Evolutionary conservation across 768 basidiomycete species (phyloP).

Genomic region (Pulveroboletus sp.): DNA sequence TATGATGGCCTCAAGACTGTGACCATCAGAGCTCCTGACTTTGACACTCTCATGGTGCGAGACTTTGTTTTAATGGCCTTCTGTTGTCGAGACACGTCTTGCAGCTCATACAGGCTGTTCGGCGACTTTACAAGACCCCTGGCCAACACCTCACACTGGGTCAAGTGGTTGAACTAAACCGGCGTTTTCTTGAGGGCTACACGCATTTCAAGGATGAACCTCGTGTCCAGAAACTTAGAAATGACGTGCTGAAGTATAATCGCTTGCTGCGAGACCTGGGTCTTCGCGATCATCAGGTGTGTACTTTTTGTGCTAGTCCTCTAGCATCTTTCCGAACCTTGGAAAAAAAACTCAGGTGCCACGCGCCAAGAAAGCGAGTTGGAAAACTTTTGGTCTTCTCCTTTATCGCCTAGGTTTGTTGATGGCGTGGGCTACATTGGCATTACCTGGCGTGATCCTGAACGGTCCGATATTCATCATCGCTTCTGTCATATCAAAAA

Average conservation of each 20-base stretch:
- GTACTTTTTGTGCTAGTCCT: constrained; percentile 7
- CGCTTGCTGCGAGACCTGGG: constrained; percentile 85
- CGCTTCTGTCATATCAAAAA: constrained; percentile 82
- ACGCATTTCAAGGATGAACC: constrained; percentile 91
- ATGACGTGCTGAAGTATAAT: constrained; percentile 87
- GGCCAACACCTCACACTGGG: constrained; percentile 91
- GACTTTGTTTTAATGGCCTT: not conserved
- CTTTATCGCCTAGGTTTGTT: constrained; percentile 80
- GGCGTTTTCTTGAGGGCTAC: constrained; percentile 91
- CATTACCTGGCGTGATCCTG: constrained; percentile 86
- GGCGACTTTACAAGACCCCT: constrained; percentile 90
- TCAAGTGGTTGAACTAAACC: constrained; percentile 93
- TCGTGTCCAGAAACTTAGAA: constrained; percentile 74
- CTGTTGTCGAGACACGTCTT: constrained; percentile 5
- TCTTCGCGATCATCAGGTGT: constrained; percentile 88
- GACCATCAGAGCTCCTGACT: constrained; percentile 93
- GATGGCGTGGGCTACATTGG: constrained; percentile 76
- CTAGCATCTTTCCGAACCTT: not conserved
- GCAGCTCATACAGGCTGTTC: constrained; percentile 92
- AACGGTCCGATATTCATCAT: constrained; percentile 93
- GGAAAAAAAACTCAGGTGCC: constrained; percentile 58
- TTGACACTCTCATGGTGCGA: constrained; percentile 93
- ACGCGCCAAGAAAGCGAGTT: constrained; percentile 76
- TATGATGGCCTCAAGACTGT: constrained; percentile 95
- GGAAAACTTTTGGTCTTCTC: constrained; percentile 84